Evolutionary conservation across 2,329 filamentous ascomycete species (phyloP), one percentile per base, ranked within the genome.

Genomic region (Chalara sp.): DNA sequence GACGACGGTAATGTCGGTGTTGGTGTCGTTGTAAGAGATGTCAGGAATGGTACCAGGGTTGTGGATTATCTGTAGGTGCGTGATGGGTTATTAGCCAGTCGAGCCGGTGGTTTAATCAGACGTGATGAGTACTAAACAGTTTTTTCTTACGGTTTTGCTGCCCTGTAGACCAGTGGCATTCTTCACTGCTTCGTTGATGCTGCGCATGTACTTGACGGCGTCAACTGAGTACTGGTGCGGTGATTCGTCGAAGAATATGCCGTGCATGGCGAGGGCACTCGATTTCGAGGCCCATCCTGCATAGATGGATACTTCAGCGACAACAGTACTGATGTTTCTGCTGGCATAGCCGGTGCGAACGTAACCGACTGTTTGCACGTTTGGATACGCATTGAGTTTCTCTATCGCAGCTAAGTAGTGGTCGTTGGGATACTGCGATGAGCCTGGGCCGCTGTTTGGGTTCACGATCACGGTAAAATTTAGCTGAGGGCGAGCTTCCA

Each of bases 361-460:
- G 50, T 73, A 73, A 6, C 70, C 70, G 21, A 72, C 52, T 6
- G 67, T 59, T 0, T 59, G 56, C 31, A 68, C 64, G 46, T 72
- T 72, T 35, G 46, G 58, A 45, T 67, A 66, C n/a, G 56, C 61
- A 52, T 70, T 70, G 4, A 72, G 58, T 44, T 63, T 61, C 6
- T 60, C 54, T 28, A 72, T 58, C 0, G 58, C 66, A 6, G 57
- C 47, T 31, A 63, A 63, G 54, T 68, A 70, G 50, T 63, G 61
- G 1, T 54, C 50, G 46, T 67, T 63, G 0, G 69, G 70, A n/a
- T 56, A 56, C 12, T 54, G 49, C 4, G 53, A 56, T 6, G 49
- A 47, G 1, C 69, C 69, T 0, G 70, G 70, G 5, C 62, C 56
- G 57, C 57, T 54, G 56, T 53, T 46, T 33, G 57, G 57, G 53